Percentiles rank a stretch among this genome's conserved stretches.
phyloP scores from a whole-genome alignment of 2,329 filamentous ascomycete genomes.

The Monilinia fructicola region DNA sequence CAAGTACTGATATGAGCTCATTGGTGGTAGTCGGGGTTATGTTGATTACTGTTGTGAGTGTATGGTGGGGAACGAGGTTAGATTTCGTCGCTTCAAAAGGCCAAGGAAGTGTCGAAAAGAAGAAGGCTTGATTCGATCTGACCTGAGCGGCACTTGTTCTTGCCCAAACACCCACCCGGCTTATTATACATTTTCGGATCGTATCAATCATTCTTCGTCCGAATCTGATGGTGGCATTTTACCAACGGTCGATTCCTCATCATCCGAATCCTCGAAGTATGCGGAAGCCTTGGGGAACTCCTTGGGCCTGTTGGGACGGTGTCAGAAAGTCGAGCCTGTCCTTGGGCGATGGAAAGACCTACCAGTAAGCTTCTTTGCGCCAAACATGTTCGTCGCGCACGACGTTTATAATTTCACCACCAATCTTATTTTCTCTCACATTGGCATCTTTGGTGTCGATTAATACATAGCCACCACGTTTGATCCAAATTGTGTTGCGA shows the following conservation, averaged over 20 bases:
- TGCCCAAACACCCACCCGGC: not conserved
- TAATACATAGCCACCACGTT: constrained; percentile 82
- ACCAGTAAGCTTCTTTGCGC: constrained; percentile 91
- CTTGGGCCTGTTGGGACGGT: constrained; percentile 60
- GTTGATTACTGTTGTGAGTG: constrained; percentile 57
- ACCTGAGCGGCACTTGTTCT: not conserved
- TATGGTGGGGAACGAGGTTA: constrained; percentile 42
- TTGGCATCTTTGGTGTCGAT: constrained; percentile 69
- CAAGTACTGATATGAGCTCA: constrained; percentile 64
- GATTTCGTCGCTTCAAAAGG: constrained; percentile 38
- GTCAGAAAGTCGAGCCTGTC: constrained; percentile 13
- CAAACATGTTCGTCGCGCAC: constrained; percentile 88
- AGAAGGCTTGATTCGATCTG: constrained; percentile 30
- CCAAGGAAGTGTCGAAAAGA: constrained; percentile 34
- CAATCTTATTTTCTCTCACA: constrained; percentile 71
- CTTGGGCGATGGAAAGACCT: constrained; percentile 4
- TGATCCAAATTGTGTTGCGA: constrained; percentile 91
- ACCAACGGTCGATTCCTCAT: constrained; percentile 76
- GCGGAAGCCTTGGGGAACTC: constrained; percentile 69
- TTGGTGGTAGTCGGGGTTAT: constrained; percentile 69
- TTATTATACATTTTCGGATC: not conserved
- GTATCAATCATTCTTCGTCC: constrained; percentile 59
- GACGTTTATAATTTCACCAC: constrained; percentile 89
- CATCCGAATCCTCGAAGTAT: constrained; percentile 64
- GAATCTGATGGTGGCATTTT: constrained; percentile 83